phyloP scores from a whole-genome alignment of 345 rosid genomes.

The Sonneratia caseolaris region DNA sequence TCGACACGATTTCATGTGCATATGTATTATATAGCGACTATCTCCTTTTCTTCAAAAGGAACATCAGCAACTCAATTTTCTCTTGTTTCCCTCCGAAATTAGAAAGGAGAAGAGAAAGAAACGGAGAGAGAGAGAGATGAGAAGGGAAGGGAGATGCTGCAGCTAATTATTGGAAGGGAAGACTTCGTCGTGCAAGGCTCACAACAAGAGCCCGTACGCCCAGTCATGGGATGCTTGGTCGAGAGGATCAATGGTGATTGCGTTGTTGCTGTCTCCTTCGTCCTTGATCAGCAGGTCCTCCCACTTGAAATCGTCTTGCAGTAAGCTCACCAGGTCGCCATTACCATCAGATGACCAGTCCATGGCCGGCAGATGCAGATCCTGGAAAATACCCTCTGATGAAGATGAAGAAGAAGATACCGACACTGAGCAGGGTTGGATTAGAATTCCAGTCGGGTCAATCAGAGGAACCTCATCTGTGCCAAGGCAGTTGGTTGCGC shows the following conservation, averaged over 20 bases:
- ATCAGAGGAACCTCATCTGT: conserved; percentile 64
- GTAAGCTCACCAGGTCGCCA: conserved; percentile 23
- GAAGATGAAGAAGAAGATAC: conserved; percentile 16
- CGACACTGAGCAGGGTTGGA: conserved; percentile 4
- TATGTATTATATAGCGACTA: neutral
- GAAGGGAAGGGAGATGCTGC: neutral
- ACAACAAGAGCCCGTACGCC: neutral
- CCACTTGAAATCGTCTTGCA: conserved; percentile 45
- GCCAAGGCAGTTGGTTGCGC: conserved; percentile 26
- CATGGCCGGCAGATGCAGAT: conserved; percentile 40
- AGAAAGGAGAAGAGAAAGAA: neutral
- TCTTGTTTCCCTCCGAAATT: neutral
- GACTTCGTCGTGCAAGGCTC: neutral
- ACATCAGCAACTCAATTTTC: neutral
- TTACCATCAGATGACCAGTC: conserved; percentile 36
- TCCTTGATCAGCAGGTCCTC: conserved; percentile 44
- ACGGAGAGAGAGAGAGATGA: neutral
- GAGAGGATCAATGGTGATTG: neutral
- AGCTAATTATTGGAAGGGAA: no score
- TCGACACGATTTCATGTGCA: neutral
- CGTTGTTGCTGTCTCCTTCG: conserved; percentile 16
- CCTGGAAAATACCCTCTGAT: conserved; percentile 29
- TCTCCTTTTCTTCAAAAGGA: neutral
- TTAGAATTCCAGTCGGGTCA: conserved; percentile 48
- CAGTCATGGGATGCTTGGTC: neutral